These are phyloP conservation scores for Protostelium mycophagum DNA, from an alignment of 78 protist genomes.

Conservation along the genomic window DNA sequence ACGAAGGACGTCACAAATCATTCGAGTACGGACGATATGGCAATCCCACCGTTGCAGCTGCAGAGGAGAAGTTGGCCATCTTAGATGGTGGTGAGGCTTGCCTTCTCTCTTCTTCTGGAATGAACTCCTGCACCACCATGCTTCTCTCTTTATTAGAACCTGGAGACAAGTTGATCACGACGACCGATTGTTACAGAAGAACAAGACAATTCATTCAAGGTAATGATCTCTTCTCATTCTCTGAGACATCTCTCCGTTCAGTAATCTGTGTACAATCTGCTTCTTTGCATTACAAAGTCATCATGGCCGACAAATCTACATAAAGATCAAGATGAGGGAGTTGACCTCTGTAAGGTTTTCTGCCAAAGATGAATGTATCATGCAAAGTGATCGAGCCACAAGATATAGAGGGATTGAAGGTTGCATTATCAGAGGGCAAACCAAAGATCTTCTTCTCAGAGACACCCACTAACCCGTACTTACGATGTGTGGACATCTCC, in stretches of 20 bases:
- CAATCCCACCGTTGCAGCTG: not conserved
- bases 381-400: not conserved
- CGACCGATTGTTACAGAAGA: not conserved
- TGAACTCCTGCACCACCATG: not conserved
- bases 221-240: not conserved
- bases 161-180: not conserved
- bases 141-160: not conserved
- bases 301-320: too few relatives aligned
- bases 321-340: too few relatives aligned
- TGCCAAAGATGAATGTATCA: not conserved
- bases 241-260: not conserved
- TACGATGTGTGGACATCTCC: not conserved
- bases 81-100: not conserved
- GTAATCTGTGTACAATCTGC: too few relatives aligned
- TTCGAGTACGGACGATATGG: not conserved
- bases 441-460: not conserved
- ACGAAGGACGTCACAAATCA: not conserved
- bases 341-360: too few relatives aligned
- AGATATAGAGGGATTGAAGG: not conserved
- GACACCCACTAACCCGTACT: not conserved
- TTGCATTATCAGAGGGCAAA: not conserved
- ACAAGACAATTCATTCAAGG: not conserved
- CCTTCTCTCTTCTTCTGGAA: not conserved
- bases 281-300: too few relatives aligned
- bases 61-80: not conserved